Evolutionary conservation across 192 early-diverging fungal genomes (phyloP).

Genomic region (Podila verticillata): DNA sequence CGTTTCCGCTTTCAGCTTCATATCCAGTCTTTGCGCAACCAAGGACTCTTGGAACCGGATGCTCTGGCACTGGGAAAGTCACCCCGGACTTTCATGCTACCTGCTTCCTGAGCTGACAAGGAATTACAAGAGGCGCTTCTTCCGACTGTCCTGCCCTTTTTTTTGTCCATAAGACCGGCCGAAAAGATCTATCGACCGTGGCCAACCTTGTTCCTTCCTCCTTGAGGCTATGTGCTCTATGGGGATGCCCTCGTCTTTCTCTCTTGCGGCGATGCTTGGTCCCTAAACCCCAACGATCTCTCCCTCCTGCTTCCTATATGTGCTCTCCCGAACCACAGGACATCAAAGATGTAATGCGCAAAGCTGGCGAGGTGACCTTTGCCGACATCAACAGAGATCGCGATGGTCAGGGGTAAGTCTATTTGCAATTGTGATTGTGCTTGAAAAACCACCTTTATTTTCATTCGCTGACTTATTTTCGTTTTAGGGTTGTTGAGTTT

Average conservation of each 20-base stretch:
- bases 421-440: constrained; percentile 3
- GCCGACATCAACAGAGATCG: constrained; percentile 88
- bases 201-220: too few relatives aligned
- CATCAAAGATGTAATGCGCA: constrained; percentile 95
- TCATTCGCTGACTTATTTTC: background rate
- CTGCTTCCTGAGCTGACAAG: too few relatives aligned
- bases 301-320: constrained; percentile 41
- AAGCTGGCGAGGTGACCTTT: constrained; percentile 94
- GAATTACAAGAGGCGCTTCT: too few relatives aligned
- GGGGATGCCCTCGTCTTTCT: constrained; percentile 8
- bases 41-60: too few relatives aligned
- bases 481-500: constrained; percentile 89
- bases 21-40: too few relatives aligned
- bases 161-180: too few relatives aligned
- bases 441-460: too few relatives aligned
- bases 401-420: constrained; percentile 83
- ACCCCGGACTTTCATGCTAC: too few relatives aligned
- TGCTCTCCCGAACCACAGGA: constrained; percentile 69
- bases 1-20: too few relatives aligned
- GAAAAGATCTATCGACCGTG: too few relatives aligned
- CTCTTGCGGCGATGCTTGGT: constrained; percentile 43
- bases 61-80: too few relatives aligned
- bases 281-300: constrained; percentile 48
- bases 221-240: constrained; percentile 9
- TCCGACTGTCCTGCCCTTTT: too few relatives aligned